Percentiles rank a stretch among this genome's conserved stretches.
Conservation (phyloP, 768 basidiomycete species). For the Pisolithus tinctorius region DNA sequence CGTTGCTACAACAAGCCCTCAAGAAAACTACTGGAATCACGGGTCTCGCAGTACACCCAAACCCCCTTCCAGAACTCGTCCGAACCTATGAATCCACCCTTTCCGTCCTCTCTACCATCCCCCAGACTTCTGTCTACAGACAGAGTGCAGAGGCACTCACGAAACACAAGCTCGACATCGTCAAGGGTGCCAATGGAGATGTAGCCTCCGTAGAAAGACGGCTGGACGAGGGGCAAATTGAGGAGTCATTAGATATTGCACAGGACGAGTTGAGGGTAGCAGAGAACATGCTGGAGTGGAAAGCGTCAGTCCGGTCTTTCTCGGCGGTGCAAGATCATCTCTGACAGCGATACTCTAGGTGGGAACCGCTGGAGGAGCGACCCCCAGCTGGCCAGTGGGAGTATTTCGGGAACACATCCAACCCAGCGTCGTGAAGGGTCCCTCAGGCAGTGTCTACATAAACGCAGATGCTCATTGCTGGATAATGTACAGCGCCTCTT, state of each 20-base stretch:
- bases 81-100: constrained; percentile 78
- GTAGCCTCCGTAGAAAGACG: constrained; percentile 62
- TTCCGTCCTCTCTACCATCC: constrained; percentile 57
- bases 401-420: constrained; percentile 56
- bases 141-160: constrained; percentile 84
- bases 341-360: constrained; percentile 39
- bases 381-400: constrained; percentile 85
- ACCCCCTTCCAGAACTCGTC: constrained; percentile 75
- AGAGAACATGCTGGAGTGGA: constrained; percentile 89
- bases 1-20: constrained; percentile 52
- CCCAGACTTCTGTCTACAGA: constrained; percentile 81
- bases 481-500: no score
- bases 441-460: no score
- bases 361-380: constrained; percentile 83
- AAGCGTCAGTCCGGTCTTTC: constrained; percentile 62
- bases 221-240: constrained; percentile 81
- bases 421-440: constrained; percentile 28
- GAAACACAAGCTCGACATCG: constrained; percentile 68
- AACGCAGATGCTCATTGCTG: no score
- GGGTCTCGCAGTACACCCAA: constrained; percentile 76
- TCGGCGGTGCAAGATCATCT: constrained; percentile 1
- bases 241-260: constrained; percentile 78
- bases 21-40: constrained; percentile 84
- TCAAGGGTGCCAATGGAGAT: constrained; percentile 64
- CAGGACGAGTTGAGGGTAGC: constrained; percentile 74